Percentiles rank a stretch among this genome's conserved stretches.
phyloP scores from a whole-genome alignment of 495 filamentous ascomycete species.

The Lophium mytilinum region DNA sequence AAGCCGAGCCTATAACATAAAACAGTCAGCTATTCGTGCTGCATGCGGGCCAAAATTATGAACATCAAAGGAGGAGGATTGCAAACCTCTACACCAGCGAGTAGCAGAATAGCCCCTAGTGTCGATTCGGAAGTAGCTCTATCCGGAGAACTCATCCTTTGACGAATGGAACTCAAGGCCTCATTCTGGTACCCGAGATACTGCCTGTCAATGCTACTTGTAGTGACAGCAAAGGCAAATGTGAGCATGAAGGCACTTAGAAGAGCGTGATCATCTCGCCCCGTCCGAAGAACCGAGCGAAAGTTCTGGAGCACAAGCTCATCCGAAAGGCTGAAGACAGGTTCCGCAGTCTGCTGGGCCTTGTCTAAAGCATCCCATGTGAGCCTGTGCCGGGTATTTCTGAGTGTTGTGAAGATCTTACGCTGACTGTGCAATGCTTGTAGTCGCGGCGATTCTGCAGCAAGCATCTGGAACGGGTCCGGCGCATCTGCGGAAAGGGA shows the following conservation, averaged over 20 bases:
- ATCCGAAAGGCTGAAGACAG: slow-evolving; percentile 32
- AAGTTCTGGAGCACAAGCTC: slow-evolving; percentile 35
- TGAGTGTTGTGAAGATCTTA: slow-evolving; percentile 20
- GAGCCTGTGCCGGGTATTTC: neutral
- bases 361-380: slow-evolving; percentile 12
- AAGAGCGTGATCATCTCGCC: slow-evolving; percentile 31
- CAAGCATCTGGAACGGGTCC: slow-evolving; percentile 30
- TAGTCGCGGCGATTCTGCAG: slow-evolving; percentile 30
- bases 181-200: slow-evolving; percentile 32
- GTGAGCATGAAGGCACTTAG: slow-evolving; percentile 36
- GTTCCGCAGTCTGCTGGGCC: slow-evolving; percentile 21
- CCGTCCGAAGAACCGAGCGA: slow-evolving; percentile 28
- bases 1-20: slow-evolving; percentile 27
- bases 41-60: neutral
- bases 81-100: slow-evolving; percentile 35
- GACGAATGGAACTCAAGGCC: slow-evolving; percentile 31
- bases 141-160: slow-evolving; percentile 24
- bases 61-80: neutral
- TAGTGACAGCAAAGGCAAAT: slow-evolving; percentile 25
- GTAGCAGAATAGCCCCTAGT: slow-evolving; percentile 36
- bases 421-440: slow-evolving; percentile 26
- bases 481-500: slow-evolving; percentile 3
- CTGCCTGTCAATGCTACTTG: slow-evolving; percentile 23
- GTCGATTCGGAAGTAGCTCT: slow-evolving; percentile 32
- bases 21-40: neutral